phyloP scores from a whole-genome alignment of 2,329 filamentous ascomycete genomes.

The Xylaria polymorpha region DNA sequence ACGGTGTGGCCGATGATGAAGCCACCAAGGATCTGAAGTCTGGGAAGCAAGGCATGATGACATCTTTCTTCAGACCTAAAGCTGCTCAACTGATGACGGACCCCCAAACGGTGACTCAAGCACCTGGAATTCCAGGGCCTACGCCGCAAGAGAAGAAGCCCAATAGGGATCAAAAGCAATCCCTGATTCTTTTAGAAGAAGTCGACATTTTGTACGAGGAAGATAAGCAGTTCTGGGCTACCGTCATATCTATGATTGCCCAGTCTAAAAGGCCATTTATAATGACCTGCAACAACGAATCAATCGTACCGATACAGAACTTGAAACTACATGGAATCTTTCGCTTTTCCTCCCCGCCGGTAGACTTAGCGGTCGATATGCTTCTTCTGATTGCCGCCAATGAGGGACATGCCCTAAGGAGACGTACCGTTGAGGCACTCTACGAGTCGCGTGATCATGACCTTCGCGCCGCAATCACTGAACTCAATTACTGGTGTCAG shows the following conservation, averaged over 20 bases:
- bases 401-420: slow-evolving; percentile 83
- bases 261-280: slow-evolving; percentile 93
- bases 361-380: slow-evolving; percentile 79
- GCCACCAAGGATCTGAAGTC: slow-evolving; percentile 70
- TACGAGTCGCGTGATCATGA: slow-evolving; percentile 78
- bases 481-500: slow-evolving; percentile 97
- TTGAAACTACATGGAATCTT: slow-evolving; percentile 89
- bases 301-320: slow-evolving; percentile 77
- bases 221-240: slow-evolving; percentile 94
- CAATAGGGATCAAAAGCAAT: slow-evolving; percentile 81
- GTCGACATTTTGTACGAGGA: slow-evolving; percentile 94
- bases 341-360: slow-evolving; percentile 75
- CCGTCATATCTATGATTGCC: slow-evolving; percentile 78
- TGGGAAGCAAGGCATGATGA: slow-evolving; percentile 82
- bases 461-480: slow-evolving; percentile 81
- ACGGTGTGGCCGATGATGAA: slow-evolving; percentile 56
- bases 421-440: slow-evolving; percentile 74
- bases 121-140: slow-evolving; percentile 16
- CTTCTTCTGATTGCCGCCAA: slow-evolving; percentile 84
- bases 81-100: slow-evolving; percentile 41
- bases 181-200: slow-evolving; percentile 92
- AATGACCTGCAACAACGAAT: slow-evolving; percentile 94
- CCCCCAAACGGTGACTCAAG: slow-evolving; percentile 46
- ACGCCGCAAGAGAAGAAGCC: slow-evolving; percentile 49
- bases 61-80: slow-evolving; percentile 79